Conservation (phyloP, 768 basidiomycete genomes). For the Auriscalpium microsporum region DNA sequence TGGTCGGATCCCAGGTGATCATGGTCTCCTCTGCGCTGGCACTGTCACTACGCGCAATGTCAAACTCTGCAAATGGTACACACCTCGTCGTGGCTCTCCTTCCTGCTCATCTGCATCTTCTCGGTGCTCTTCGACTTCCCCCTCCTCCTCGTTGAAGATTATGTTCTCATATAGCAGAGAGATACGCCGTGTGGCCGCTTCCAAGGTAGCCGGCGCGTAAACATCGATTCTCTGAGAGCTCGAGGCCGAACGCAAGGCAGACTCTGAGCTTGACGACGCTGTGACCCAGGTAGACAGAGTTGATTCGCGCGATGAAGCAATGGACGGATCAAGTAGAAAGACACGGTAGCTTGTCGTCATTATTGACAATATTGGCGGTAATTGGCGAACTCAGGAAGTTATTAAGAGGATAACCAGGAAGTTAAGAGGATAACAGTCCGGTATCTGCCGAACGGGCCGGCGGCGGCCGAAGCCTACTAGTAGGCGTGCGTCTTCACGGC, state of each 20-base stretch:
- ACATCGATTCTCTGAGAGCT: background rate
- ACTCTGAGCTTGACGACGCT: no score
- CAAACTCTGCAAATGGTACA: background rate
- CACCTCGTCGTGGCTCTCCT: background rate
- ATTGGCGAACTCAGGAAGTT: no score
- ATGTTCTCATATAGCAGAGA: slow-evolving; percentile 64
- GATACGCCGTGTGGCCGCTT: slow-evolving; percentile 60
- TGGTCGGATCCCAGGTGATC: slow-evolving; percentile 7
- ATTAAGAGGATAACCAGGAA: no score
- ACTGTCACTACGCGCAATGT: background rate
- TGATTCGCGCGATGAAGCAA: no score
- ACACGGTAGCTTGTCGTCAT: no score
- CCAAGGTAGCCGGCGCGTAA: slow-evolving; percentile 39
- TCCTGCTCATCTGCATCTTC: background rate
- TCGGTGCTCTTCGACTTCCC: slow-evolving; percentile 17
- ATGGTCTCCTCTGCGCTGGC: slow-evolving; percentile 4
- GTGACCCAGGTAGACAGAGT: no score
- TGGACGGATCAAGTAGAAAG: no score
- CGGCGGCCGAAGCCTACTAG: no score
- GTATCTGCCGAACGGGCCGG: no score
- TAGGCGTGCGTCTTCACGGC: no score
- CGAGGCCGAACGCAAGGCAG: background rate
- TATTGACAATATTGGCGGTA: no score
- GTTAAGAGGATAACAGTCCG: no score
- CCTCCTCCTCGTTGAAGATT: slow-evolving; percentile 50